Evolutionary conservation across 768 basidiomycete genomes (phyloP).

Genomic region (Imleria badia): DNA sequence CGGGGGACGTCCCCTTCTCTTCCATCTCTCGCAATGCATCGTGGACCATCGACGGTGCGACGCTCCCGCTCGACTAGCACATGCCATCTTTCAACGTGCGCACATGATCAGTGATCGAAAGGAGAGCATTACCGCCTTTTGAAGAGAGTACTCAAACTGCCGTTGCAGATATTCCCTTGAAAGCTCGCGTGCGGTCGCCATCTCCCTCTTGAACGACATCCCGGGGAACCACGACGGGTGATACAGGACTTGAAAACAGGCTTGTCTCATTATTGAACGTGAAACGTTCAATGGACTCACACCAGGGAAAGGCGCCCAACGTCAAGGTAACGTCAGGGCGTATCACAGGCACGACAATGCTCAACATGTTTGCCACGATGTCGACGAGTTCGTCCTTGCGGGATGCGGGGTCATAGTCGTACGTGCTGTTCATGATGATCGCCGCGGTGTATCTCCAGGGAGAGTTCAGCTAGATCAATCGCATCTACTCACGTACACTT

Average conservation of each 20-base stretch:
- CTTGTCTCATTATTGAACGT: background rate
- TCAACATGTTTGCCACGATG: background rate
- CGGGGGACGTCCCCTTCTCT: background rate
- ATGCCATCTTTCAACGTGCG: background rate
- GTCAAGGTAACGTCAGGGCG: background rate
- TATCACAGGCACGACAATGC: background rate
- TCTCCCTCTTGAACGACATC: slow-evolving; percentile 1
- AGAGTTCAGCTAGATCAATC: too few species aligned
- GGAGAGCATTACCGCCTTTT: background rate
- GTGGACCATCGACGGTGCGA: background rate
- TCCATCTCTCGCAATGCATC: slow-evolving; percentile 1
- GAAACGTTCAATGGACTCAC: background rate
- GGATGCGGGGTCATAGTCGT: slow-evolving; percentile 1
- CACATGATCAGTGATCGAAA: background rate
- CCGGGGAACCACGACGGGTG: slow-evolving; percentile 7
- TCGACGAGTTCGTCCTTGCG: slow-evolving; percentile 5
- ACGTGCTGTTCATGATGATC: slow-evolving; percentile 2
- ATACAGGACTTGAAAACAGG: background rate
- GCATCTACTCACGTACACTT: background rate
- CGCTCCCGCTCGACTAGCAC: background rate
- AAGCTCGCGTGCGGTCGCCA: background rate
- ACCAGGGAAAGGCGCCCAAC: background rate
- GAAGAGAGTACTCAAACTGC: slow-evolving; percentile 1
- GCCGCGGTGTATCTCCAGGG: background rate
- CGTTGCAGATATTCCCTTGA: background rate